Evolutionary conservation across 2,329 filamentous ascomycete genomes (phyloP), one percentile per base, ranked within the genome.

Genomic region (Endothia cerciana): DNA sequence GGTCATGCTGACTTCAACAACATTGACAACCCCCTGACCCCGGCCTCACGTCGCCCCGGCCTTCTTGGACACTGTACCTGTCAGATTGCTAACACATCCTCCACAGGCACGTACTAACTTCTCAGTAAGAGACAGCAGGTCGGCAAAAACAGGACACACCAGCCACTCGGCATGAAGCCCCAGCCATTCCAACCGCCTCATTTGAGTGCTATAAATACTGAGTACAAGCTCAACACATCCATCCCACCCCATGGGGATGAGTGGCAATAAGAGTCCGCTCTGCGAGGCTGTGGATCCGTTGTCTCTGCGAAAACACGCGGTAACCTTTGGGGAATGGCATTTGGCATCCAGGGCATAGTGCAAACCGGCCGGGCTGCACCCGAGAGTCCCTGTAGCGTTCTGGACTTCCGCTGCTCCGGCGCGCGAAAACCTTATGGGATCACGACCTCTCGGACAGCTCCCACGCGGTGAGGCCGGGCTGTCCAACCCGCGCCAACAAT

Each of bases 361-460:
- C 17, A 40, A 40, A 11, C 33, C n/a, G 53, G 11, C 53, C 53
- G 33, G 30, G n/a, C 53, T 40, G 53, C 53, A 57, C 49, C 53
- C 53, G 53, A 57, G 53, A 57, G 53, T 57, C 53, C 53, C 33
- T 57, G 53, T 57, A 57, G 53, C 53, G 53, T 57, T 57, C 19
- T 57, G 53, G 30, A 5, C 53, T 57, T 57, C 30, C 11, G 3
- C 15, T 13, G 51, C 51, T 15, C 28, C 28, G 30, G 15, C 30
- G 19, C 15, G 51, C 53, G 53, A 57, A 57, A 38, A 57, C 53
- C 53, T 57, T 57, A 57, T 57, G 53, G 53, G 53, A 57, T 57
- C 53, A 57, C 53, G 53, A 57, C 53, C 53, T 57, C 53, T 57
- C 33, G 49, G 53, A 57, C 53, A 25, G 53, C 6, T 53, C 10